Conservation (phyloP, 768 basidiomycete species). For the Pleurotus cornucopiae region DNA sequence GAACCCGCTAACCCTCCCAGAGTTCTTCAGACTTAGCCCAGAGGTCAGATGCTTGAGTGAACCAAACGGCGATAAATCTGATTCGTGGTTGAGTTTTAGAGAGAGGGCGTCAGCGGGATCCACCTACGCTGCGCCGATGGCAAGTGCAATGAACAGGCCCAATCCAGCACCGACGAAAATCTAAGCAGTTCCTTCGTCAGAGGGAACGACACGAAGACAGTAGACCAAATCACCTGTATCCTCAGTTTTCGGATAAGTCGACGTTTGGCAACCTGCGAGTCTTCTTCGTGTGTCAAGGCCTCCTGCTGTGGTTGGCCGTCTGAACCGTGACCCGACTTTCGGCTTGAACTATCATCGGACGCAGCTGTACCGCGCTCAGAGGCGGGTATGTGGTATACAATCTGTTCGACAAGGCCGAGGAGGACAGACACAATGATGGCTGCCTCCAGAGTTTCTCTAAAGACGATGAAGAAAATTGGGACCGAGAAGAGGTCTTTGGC, state of each 20-base stretch:
- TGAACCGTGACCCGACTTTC: slow-evolving; percentile 19
- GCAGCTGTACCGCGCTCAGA: background rate
- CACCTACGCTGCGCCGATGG: slow-evolving; percentile 75
- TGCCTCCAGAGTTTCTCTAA: slow-evolving; percentile 91
- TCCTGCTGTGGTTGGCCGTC: slow-evolving; percentile 17
- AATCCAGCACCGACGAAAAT: slow-evolving; percentile 71
- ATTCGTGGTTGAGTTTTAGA: background rate
- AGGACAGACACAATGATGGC: slow-evolving; percentile 91
- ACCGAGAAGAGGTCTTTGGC: slow-evolving; percentile 77
- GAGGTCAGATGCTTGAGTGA: slow-evolving; percentile 81
- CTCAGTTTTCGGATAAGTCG: slow-evolving; percentile 65
- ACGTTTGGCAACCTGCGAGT: slow-evolving; percentile 27
- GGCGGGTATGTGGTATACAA: slow-evolving; percentile 38
- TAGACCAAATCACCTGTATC: slow-evolving; percentile 42
- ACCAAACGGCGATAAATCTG: slow-evolving; percentile 90
- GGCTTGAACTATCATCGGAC: slow-evolving; percentile 18
- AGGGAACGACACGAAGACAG: no score
- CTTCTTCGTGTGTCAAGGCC: slow-evolving; percentile 17
- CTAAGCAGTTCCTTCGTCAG: slow-evolving; percentile 25
- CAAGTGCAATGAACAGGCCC: slow-evolving; percentile 76
- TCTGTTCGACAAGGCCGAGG: slow-evolving; percentile 86
- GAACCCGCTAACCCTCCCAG: slow-evolving; percentile 76
- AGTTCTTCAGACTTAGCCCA: slow-evolving; percentile 82
- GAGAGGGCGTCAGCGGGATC: no score
- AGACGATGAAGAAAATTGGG: slow-evolving; percentile 95